Conservation (phyloP, 78 protist species). For the Dictyostelium citrinum region DNA sequence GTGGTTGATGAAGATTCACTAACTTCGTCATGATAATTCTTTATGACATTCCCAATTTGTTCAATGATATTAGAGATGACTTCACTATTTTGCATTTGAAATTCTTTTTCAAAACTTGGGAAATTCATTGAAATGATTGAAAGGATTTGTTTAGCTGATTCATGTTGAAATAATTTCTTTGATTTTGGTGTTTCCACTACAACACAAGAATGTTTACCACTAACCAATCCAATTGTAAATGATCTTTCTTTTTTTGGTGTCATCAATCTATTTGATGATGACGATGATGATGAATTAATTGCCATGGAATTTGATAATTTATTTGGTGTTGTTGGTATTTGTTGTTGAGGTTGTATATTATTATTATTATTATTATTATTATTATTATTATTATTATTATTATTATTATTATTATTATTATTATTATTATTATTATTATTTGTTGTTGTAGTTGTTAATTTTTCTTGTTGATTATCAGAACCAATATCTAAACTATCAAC, state of each 20-base stretch:
- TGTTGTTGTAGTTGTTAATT: background rate
- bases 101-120: slow-evolving; percentile 52
- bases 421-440: background rate
- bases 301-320: background rate
- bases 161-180: background rate
- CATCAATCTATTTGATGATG: background rate
- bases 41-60: background rate
- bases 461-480: background rate
- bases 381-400: background rate
- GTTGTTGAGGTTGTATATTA: background rate
- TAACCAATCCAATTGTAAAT: slow-evolving; percentile 54
- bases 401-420: background rate
- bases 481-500: background rate
- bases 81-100: slow-evolving; percentile 9
- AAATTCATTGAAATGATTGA: background rate
- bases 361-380: background rate
- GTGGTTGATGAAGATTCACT: background rate
- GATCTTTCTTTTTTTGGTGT: slow-evolving; percentile 46
- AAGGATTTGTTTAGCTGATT: slow-evolving; percentile 18
- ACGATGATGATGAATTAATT: no score
- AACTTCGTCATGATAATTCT: background rate
- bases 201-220: slow-evolving; percentile 61
- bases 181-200: slow-evolving; percentile 8
- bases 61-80: background rate
- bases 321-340: background rate